A percentile compares a stretch with the other conserved stretches of the same genome.
phyloP scores from a whole-genome alignment of 768 basidiomycete species.

The Phlebiopsis flavidoalba region DNA sequence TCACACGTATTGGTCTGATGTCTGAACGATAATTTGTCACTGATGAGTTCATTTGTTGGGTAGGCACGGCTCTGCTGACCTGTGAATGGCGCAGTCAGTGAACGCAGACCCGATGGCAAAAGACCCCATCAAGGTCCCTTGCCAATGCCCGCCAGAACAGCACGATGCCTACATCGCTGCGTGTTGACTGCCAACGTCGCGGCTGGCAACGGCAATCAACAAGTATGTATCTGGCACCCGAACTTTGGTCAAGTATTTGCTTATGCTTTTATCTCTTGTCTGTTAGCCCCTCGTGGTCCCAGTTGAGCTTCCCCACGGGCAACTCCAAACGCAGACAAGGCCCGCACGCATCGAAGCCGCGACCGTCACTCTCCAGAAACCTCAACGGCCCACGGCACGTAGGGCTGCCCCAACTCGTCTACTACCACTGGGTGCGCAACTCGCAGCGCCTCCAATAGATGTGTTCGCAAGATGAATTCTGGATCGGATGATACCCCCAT shows the following conservation, averaged over 20 bases:
- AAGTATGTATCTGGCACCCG: constrained; percentile 29
- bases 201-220: constrained; percentile 58
- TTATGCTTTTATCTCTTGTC: not conserved
- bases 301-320: constrained; percentile 61
- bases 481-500: not conserved
- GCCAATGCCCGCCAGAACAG: constrained; percentile 57
- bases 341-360: constrained; percentile 55
- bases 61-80: constrained; percentile 60
- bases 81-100: constrained; percentile 61
- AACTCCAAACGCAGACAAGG: constrained; percentile 44
- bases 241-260: not conserved
- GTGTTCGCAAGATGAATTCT: not conserved
- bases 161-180: constrained; percentile 46
- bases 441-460: constrained; percentile 2
- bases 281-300: constrained; percentile 38
- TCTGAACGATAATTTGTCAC: not conserved
- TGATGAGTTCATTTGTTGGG: constrained; percentile 4
- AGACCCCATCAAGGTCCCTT: constrained; percentile 61
- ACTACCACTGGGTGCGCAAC: constrained; percentile 29
- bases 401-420: constrained; percentile 61
- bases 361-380: constrained; percentile 69
- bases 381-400: constrained; percentile 59
- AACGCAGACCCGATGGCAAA: constrained; percentile 49
- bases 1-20: constrained; percentile 19
- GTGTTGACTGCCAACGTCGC: constrained; percentile 42